These are phyloP conservation scores for Claviceps paspali DNA, from an alignment of 2,329 filamentous ascomycete genomes.

Conservation along the genomic window DNA sequence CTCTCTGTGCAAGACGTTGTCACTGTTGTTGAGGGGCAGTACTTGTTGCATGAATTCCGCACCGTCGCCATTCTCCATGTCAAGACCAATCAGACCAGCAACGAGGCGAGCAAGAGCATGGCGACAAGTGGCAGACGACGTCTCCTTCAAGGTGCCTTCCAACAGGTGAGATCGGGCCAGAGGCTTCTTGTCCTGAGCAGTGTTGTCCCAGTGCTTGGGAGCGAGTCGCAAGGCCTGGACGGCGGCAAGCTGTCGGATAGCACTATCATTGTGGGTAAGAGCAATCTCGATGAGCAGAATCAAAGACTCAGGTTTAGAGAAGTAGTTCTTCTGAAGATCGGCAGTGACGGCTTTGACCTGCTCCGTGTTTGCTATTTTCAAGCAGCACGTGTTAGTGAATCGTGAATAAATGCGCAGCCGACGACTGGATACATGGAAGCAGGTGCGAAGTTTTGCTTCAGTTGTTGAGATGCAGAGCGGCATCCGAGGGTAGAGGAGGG, in stretches of 20 bases:
- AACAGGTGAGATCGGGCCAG: constrained; percentile 71
- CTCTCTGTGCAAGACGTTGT: constrained; percentile 65
- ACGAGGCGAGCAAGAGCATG: constrained; percentile 83
- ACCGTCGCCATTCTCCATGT: constrained; percentile 59
- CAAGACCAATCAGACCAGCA: constrained; percentile 69
- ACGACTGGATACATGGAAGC: neutral
- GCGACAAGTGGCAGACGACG: constrained; percentile 56
- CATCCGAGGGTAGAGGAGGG: neutral
- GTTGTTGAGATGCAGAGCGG: neutral
- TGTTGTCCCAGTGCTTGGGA: constrained; percentile 67
- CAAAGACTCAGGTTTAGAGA: constrained; percentile 70
- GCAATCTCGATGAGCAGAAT: constrained; percentile 78
- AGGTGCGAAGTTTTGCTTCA: neutral
- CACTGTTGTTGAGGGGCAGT: constrained; percentile 61
- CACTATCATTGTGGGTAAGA: constrained; percentile 56
- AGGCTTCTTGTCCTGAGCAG: constrained; percentile 61
- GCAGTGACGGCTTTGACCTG: constrained; percentile 81
- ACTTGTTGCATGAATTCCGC: constrained; percentile 72
- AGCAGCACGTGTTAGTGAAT: constrained; percentile 19
- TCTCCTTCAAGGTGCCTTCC: constrained; percentile 68
- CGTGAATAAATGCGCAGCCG: neutral
- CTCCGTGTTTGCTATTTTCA: constrained; percentile 60
- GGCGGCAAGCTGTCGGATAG: constrained; percentile 76
- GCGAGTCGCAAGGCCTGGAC: constrained; percentile 79
- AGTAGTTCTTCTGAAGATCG: constrained; percentile 86